Conservation (phyloP, 148 eudicot genomes). For the Fagopyrum esculentum region DNA sequence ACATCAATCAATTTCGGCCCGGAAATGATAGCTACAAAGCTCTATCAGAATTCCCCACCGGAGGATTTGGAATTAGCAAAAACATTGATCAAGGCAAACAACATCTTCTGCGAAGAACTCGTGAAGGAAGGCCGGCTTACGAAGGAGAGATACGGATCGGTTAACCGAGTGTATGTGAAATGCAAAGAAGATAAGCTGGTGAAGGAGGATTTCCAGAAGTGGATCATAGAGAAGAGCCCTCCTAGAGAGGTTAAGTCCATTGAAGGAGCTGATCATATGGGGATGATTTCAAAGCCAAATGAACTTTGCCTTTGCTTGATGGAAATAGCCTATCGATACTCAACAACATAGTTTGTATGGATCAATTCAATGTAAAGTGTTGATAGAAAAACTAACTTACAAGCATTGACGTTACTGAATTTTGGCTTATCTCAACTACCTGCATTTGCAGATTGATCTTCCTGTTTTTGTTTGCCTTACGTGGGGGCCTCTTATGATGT, state of each 20-base stretch:
- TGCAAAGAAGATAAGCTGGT: slow-evolving; percentile 5
- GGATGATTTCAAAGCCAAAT: slow-evolving; percentile 22
- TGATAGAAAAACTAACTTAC: not conserved
- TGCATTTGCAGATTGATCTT: not conserved
- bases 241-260: slow-evolving; percentile 14
- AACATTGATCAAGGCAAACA: slow-evolving; percentile 22
- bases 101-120: slow-evolving; percentile 12
- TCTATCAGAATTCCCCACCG: slow-evolving; percentile 35
- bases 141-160: slow-evolving; percentile 16
- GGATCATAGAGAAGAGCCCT: slow-evolving; percentile 12
- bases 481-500: not conserved
- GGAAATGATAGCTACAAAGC: slow-evolving; percentile 19
- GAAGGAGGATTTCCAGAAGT: slow-evolving; percentile 13
- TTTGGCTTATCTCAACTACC: not conserved
- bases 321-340: not conserved
- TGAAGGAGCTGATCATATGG: slow-evolving; percentile 25
- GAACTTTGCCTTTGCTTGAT: slow-evolving; percentile 1
- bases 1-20: slow-evolving; percentile 31
- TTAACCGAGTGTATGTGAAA: slow-evolving; percentile 5
- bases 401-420: not conserved
- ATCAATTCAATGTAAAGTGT: not conserved
- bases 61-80: slow-evolving; percentile 23
- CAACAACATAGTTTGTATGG: not conserved
- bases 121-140: slow-evolving; percentile 16
- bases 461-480: not conserved